Conservation (phyloP, 169 alveolate genomes). For the Blepharisma undulans region DNA sequence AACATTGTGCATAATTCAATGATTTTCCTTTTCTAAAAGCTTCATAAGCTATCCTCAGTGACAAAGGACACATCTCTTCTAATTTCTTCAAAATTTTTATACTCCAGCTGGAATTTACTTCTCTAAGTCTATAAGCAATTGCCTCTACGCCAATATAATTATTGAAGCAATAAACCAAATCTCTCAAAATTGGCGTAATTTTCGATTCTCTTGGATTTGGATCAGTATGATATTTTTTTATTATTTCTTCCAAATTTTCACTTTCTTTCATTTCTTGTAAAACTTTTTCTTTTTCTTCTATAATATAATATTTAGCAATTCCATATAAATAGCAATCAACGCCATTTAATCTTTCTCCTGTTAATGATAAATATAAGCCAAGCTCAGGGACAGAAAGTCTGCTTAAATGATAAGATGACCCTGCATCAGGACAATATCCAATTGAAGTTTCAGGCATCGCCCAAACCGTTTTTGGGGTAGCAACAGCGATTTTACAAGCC, state of each 20-base stretch:
- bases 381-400: slow-evolving; percentile 57
- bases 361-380: slow-evolving; percentile 82
- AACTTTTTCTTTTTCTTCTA: neutral
- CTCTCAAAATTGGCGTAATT: neutral
- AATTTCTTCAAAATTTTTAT: slow-evolving; percentile 48
- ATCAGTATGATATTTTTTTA: neutral
- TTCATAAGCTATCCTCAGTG: slow-evolving; percentile 68
- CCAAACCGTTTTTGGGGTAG: slow-evolving; percentile 83
- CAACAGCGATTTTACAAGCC: slow-evolving; percentile 82
- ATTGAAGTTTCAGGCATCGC: slow-evolving; percentile 91
- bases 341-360: slow-evolving; percentile 84
- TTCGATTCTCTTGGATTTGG: neutral
- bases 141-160: slow-evolving; percentile 40
- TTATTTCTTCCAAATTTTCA: neutral
- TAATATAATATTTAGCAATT: slow-evolving; percentile 78
- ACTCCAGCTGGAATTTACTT: slow-evolving; percentile 34
- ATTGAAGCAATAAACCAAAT: slow-evolving; percentile 53
- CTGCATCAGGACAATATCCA: slow-evolving; percentile 90
- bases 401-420: slow-evolving; percentile 82
- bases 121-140: neutral
- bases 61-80: slow-evolving; percentile 50
- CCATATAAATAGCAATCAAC: slow-evolving; percentile 75
- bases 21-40: slow-evolving; percentile 61
- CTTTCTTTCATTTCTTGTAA: neutral
- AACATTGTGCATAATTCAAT: neutral